These are phyloP conservation scores for Rugonectria rugulosa DNA, from an alignment of 2,329 filamentous ascomycete genomes.

Conservation along the genomic window DNA sequence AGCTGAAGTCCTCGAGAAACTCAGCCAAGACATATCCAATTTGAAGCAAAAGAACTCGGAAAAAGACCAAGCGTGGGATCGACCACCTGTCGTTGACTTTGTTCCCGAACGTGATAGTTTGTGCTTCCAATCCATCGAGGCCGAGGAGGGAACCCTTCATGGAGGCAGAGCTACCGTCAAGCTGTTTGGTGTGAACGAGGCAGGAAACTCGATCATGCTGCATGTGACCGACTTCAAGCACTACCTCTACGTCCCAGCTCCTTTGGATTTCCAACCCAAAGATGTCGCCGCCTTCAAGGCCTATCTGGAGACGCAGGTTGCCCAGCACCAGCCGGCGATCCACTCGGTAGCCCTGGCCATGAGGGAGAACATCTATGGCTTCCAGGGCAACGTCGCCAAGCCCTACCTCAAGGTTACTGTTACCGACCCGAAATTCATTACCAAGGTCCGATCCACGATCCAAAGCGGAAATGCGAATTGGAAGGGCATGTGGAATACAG, in stretches of 20 bases:
- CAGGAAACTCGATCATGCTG: slow-evolving; percentile 89
- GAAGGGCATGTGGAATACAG: slow-evolving; percentile 84
- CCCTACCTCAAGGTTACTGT: slow-evolving; percentile 95
- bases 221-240: slow-evolving; percentile 97
- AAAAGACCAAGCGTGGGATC: slow-evolving; percentile 91
- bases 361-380: slow-evolving; percentile 91
- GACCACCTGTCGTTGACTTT: slow-evolving; percentile 62
- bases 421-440: slow-evolving; percentile 85
- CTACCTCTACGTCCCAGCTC: slow-evolving; percentile 93
- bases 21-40: slow-evolving; percentile 90
- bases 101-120: slow-evolving; percentile 70
- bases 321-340: slow-evolving; percentile 76
- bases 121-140: slow-evolving; percentile 96
- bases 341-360: slow-evolving; percentile 83
- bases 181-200: slow-evolving; percentile 87
- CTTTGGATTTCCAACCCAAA: slow-evolving; percentile 77
- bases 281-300: slow-evolving; percentile 82
- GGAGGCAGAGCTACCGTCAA: slow-evolving; percentile 82
- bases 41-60: slow-evolving; percentile 88
- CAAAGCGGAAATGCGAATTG: slow-evolving; percentile 84
- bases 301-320: slow-evolving; percentile 81
- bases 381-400: slow-evolving; percentile 90
- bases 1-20: slow-evolving; percentile 90
- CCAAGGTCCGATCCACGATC: slow-evolving; percentile 76
- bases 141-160: slow-evolving; percentile 84